Percentiles rank a stretch among this genome's conserved stretches.
These are phyloP conservation scores for Cyclocybe cylindracea DNA, from an alignment of 768 basidiomycete genomes.

Conservation along the genomic window DNA sequence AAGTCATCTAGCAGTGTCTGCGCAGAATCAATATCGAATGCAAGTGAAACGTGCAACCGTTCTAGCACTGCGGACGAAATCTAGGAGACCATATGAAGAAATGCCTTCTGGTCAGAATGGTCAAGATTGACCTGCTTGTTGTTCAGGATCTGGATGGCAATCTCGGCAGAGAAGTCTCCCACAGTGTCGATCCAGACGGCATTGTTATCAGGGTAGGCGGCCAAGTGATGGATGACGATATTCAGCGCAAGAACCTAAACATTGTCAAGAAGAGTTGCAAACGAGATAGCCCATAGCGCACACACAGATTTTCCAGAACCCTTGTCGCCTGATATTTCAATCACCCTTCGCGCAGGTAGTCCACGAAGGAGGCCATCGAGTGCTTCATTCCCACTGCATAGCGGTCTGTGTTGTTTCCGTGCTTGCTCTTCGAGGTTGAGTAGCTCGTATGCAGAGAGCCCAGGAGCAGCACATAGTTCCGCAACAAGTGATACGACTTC, in stretches of 20 bases:
- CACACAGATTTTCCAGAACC: constrained; percentile 74
- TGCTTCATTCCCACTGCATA: constrained; percentile 42
- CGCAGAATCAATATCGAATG: constrained; percentile 58
- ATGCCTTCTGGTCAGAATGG: not conserved
- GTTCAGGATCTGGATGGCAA: constrained; percentile 39
- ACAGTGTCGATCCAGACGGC: constrained; percentile 75
- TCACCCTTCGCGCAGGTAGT: constrained; percentile 50
- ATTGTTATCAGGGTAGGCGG: constrained; percentile 30
- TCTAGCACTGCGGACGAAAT: constrained; percentile 40
- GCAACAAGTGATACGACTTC: constrained; percentile 39
- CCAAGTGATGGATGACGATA: constrained; percentile 55
- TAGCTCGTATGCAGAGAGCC: constrained; percentile 33
- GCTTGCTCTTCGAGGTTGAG: constrained; percentile 21
- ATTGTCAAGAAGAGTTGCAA: not conserved
- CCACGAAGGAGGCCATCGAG: constrained; percentile 56
- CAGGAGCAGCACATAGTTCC: constrained; percentile 44
- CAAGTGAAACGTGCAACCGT: constrained; percentile 57
- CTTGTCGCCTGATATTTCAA: constrained; percentile 70
- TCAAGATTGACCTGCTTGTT: constrained; percentile 20
- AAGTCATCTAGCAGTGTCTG: constrained; percentile 51
- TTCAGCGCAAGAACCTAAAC: constrained; percentile 62
- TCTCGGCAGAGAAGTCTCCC: constrained; percentile 62
- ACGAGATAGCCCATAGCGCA: constrained; percentile 30
- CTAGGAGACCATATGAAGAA: constrained; percentile 14
- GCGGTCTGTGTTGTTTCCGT: constrained; percentile 16